These are phyloP conservation scores for Nannochloropsis gaditana DNA, from an alignment of 108 stramenopile genomes.

Conservation along the genomic window DNA sequence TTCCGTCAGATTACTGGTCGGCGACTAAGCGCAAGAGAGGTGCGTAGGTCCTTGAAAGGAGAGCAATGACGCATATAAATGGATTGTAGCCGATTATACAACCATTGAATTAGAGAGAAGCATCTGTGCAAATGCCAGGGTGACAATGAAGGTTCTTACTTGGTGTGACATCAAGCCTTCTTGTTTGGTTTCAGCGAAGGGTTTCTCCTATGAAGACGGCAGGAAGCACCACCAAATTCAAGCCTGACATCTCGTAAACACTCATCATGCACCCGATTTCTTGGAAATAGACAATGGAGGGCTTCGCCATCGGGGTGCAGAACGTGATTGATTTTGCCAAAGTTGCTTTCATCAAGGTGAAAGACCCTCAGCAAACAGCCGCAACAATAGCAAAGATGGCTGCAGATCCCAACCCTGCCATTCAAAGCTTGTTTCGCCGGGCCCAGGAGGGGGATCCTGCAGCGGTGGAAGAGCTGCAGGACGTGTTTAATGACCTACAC, in stretches of 20 bases:
- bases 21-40: not conserved
- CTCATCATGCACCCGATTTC: not conserved
- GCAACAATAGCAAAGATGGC: not conserved
- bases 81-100: too few relatives aligned
- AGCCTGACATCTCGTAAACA: too few relatives aligned
- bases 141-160: too few relatives aligned
- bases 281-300: not conserved
- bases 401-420: conserved; percentile 19
- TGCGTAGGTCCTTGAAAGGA: too few relatives aligned
- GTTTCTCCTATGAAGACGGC: too few relatives aligned
- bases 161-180: too few relatives aligned
- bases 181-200: too few relatives aligned
- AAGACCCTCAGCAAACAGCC: not conserved
- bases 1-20: not conserved
- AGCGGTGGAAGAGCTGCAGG: conserved; percentile 12
- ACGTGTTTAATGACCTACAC: not conserved
- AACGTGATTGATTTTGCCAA: not conserved
- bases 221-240: too few relatives aligned
- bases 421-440: not conserved
- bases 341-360: not conserved
- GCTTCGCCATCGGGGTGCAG: not conserved
- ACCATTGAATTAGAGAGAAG: too few relatives aligned
- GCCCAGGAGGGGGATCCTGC: not conserved
- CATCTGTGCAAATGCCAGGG: too few relatives aligned
- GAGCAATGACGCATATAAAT: too few relatives aligned